phyloP scores from a whole-genome alignment of 148 eudicot genomes.

The Talinum fruticosum region DNA sequence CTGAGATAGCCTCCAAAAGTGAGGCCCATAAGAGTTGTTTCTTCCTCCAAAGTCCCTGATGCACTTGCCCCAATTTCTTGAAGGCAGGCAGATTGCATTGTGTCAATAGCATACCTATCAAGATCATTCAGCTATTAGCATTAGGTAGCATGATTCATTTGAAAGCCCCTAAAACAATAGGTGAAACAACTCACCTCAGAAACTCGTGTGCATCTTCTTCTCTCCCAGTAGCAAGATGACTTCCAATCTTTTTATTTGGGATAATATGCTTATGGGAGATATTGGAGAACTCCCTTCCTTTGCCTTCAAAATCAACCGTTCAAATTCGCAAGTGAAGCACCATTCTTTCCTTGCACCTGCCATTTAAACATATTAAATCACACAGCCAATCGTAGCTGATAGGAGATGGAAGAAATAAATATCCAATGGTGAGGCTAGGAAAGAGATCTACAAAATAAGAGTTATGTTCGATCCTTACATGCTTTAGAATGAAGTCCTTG shows the following conservation, averaged over 20 bases:
- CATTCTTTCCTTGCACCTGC: conserved; percentile 62
- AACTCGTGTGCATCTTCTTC: conserved; percentile 97
- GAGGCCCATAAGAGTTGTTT: conserved; percentile 70
- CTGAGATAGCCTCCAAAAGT: conserved; percentile 88
- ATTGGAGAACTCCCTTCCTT: conserved; percentile 51
- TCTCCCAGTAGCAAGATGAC: conserved; percentile 66
- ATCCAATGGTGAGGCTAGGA: background rate
- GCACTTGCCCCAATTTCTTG: conserved; percentile 47
- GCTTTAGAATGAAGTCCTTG: conserved; percentile 79
- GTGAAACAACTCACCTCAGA: conserved; percentile 46
- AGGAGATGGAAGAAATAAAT: background rate
- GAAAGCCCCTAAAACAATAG: background rate
- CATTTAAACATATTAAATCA: conserved; percentile 15
- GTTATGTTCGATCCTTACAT: conserved; percentile 44
- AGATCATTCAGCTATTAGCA: conserved; percentile 10
- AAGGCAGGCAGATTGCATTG: conserved; percentile 71
- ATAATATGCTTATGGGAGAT: conserved; percentile 63
- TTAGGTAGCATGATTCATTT: conserved; percentile 2
- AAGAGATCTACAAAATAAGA: background rate
- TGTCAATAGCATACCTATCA: conserved; percentile 67
- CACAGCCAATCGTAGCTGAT: too few relatives aligned
- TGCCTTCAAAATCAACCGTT: conserved; percentile 51
- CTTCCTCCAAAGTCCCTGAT: conserved; percentile 55
- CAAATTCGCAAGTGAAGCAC: conserved; percentile 90
- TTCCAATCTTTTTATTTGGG: conserved; percentile 60